Conservation (phyloP, 257 asterid genomes). For the Echium plantagineum region DNA sequence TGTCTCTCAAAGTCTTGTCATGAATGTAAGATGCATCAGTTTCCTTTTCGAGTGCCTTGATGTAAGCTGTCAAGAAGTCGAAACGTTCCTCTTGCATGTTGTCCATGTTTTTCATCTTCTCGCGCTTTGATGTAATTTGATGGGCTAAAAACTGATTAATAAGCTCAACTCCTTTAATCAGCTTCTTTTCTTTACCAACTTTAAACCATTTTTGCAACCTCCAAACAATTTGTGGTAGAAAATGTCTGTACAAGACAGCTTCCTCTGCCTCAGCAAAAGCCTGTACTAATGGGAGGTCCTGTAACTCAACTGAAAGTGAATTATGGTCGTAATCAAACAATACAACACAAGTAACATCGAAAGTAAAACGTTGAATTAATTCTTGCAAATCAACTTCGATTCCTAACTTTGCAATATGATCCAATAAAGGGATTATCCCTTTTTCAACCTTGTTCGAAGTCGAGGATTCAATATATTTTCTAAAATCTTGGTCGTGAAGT, state of each 20-base stretch:
- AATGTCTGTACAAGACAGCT: slow-evolving; percentile 14
- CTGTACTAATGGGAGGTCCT: too few species aligned
- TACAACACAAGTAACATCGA: slow-evolving; percentile 19
- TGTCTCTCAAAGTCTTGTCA: slow-evolving; percentile 12
- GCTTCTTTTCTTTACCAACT: slow-evolving; percentile 19
- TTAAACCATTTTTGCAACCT: slow-evolving; percentile 16
- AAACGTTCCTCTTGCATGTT: background rate
- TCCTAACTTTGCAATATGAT: slow-evolving; percentile 8
- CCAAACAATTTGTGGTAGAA: slow-evolving; percentile 23
- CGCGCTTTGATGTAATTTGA: slow-evolving; percentile 11
- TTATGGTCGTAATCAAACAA: slow-evolving; percentile 25
- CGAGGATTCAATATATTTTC: too few species aligned
- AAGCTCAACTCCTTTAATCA: slow-evolving; percentile 6
- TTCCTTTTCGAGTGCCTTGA: slow-evolving; percentile 11
- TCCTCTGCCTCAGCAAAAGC: slow-evolving; percentile 26
- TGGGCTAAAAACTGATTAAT: slow-evolving; percentile 1
- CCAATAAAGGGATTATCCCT: slow-evolving; percentile 20
- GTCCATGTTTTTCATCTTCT: background rate
- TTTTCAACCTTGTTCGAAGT: slow-evolving; percentile 6
- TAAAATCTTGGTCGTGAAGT: too few species aligned
- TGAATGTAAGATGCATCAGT: background rate
- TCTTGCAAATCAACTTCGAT: slow-evolving; percentile 27
- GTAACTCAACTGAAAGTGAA: too few species aligned
- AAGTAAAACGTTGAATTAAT: slow-evolving; percentile 18
- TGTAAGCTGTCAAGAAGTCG: slow-evolving; percentile 11